A percentile compares a stretch with the other conserved stretches of the same genome.
Conservation (phyloP, 75 land plant species). For the Picea sitchensis region DNA sequence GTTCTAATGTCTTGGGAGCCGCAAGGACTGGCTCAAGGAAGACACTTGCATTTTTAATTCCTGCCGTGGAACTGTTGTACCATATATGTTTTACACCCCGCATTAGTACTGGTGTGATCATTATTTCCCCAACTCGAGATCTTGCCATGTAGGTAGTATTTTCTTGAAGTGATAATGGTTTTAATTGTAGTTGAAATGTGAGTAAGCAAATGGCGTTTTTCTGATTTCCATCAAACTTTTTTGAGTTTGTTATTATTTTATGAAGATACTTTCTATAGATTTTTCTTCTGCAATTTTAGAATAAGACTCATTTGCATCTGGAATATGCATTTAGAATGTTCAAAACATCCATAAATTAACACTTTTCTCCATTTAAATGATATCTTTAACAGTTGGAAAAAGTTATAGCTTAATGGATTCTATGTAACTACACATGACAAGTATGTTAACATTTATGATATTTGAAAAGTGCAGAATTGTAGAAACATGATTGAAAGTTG, state of each 20-base stretch:
- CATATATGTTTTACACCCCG: slow-evolving; percentile 66
- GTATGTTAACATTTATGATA: too few relatives aligned
- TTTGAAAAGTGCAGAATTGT: too few relatives aligned
- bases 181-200: neutral
- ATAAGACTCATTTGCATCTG: neutral
- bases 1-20: too few relatives aligned
- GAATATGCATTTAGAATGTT: neutral
- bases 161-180: neutral
- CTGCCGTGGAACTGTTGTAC: slow-evolving; percentile 78
- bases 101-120: slow-evolving; percentile 87
- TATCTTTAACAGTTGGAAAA: neutral
- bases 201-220: neutral
- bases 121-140: slow-evolving; percentile 93
- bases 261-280: neutral
- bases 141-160: slow-evolving; percentile 85
- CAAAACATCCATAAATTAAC: neutral
- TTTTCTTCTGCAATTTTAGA: neutral
- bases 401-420: neutral
- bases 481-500: too few relatives aligned
- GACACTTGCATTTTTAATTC: too few relatives aligned
- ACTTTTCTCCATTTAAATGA: neutral
- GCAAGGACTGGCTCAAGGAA: too few relatives aligned
- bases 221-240: neutral
- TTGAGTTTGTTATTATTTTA: neutral
- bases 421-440: neutral